Evolutionary conservation across 1,284 basidiomycete species (phyloP).

Genomic region (Cryptococcus amylolentus): DNA sequence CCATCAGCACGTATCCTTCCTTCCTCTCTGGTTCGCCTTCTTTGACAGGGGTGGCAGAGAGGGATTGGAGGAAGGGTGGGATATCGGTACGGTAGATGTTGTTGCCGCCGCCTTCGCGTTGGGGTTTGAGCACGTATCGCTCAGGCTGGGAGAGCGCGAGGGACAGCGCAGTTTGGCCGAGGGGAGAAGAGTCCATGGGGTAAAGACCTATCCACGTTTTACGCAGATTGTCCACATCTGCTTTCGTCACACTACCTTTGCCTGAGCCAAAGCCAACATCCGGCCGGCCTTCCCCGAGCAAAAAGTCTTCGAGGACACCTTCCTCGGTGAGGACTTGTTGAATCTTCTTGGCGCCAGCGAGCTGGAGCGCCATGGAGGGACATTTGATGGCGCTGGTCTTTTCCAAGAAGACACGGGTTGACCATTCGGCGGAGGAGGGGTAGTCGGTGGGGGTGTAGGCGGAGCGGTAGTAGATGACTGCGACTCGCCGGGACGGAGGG

Average conservation of each 20-base stretch:
- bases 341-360: conserved; percentile 93
- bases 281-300: conserved; percentile 46
- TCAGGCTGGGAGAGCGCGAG: conserved; percentile 58
- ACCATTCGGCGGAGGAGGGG: conserved; percentile 61
- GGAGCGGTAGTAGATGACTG: conserved; percentile 80
- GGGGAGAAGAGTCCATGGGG: conserved; percentile 52
- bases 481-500: conserved; percentile 60
- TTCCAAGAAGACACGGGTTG: conserved; percentile 71
- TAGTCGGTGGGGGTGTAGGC: conserved; percentile 87
- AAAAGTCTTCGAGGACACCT: conserved; percentile 70
- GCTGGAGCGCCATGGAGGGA: conserved; percentile 82
- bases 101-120: conserved; percentile 95
- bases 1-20: conserved; percentile 89
- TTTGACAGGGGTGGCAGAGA: conserved; percentile 56
- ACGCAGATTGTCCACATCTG: conserved; percentile 57
- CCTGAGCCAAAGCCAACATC: conserved; percentile 48
- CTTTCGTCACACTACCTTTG: conserved; percentile 46
- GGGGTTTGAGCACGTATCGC: conserved; percentile 85
- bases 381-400: conserved; percentile 85
- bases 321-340: conserved; percentile 81
- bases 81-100: conserved; percentile 88
- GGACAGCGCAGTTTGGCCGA: conserved; percentile 53
- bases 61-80: conserved; percentile 65
- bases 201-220: conserved; percentile 77
- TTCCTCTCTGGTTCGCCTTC: conserved; percentile 29